A percentile compares a stretch with the other conserved stretches of the same genome.
Conservation (phyloP, 805 yeast genomes). For the Kazachstania taianensis region DNA sequence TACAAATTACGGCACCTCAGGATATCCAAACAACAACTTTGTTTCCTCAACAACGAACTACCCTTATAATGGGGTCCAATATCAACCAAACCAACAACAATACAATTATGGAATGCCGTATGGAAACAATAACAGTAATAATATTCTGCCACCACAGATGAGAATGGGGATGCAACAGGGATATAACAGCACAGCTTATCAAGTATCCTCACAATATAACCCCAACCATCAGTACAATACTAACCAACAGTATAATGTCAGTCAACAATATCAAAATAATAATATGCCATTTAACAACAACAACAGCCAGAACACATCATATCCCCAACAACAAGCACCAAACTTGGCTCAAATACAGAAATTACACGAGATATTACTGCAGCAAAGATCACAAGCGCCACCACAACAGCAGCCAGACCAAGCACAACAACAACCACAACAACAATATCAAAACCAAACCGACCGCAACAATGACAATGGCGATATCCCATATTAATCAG, state of each 20-base stretch:
- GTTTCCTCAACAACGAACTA: too few species aligned
- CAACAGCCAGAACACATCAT: too few species aligned
- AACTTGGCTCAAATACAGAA: conserved; percentile 18
- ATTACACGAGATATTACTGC: conserved; percentile 19
- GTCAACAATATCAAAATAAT: too few species aligned
- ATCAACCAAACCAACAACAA: neutral
- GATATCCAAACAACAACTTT: too few species aligned
- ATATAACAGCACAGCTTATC: too few species aligned
- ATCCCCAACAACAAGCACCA: conserved; percentile 8
- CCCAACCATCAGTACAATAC: too few species aligned
- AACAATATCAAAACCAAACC: neutral
- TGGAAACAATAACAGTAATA: neutral
- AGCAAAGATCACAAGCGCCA: conserved; percentile 14
- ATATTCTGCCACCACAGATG: conserved; percentile 9
- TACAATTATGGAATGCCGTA: conserved; percentile 4
- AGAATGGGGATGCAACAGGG: too few species aligned
- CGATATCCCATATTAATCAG: conserved; percentile 1
- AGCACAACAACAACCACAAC: conserved; percentile 2
- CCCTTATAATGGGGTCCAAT: neutral
- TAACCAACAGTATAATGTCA: too few species aligned
- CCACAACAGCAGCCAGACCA: conserved; percentile 7
- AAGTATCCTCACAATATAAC: too few species aligned
- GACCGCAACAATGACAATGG: neutral
- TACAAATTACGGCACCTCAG: too few species aligned
- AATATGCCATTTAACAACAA: too few species aligned